phyloP scores from a whole-genome alignment of 331 rosid species.

The Saraca asoca region DNA sequence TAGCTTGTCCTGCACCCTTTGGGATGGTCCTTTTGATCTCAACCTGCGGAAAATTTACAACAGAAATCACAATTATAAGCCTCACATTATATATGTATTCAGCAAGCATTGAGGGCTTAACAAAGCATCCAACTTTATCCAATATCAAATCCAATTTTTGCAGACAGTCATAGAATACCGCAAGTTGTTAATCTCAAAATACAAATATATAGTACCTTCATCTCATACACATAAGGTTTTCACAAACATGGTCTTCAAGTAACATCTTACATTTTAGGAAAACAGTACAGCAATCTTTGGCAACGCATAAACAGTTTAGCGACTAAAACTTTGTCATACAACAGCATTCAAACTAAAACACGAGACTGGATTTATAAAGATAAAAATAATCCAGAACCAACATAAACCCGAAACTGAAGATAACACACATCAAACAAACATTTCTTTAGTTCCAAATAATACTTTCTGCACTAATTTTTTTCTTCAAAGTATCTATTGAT shows the following conservation, averaged over 20 bases:
- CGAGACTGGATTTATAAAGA: neutral
- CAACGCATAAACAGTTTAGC: too few species aligned
- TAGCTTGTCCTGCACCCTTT: slow-evolving; percentile 51
- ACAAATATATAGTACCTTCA: neutral
- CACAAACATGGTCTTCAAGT: neutral
- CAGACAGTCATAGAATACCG: neutral
- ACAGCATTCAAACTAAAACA: neutral
- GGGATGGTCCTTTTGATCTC: slow-evolving; percentile 78
- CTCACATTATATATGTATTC: too few species aligned
- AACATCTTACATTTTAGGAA: neutral
- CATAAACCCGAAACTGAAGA: too few species aligned
- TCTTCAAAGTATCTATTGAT: too few species aligned
- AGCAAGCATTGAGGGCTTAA: neutral
- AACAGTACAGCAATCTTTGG: neutral
- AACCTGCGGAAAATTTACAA: slow-evolving; percentile 41
- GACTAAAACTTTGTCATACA: too few species aligned
- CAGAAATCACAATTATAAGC: neutral
- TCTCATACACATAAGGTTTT: neutral
- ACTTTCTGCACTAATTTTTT: too few species aligned
- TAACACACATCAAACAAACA: too few species aligned
- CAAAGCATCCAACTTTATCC: too few species aligned
- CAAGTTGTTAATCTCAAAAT: neutral
- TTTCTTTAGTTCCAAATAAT: too few species aligned
- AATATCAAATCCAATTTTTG: too few species aligned
- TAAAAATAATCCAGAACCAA: too few species aligned